These are phyloP conservation scores for Arabidopsis suecica DNA, from an alignment of 345 rosid species.

Conservation along the genomic window DNA sequence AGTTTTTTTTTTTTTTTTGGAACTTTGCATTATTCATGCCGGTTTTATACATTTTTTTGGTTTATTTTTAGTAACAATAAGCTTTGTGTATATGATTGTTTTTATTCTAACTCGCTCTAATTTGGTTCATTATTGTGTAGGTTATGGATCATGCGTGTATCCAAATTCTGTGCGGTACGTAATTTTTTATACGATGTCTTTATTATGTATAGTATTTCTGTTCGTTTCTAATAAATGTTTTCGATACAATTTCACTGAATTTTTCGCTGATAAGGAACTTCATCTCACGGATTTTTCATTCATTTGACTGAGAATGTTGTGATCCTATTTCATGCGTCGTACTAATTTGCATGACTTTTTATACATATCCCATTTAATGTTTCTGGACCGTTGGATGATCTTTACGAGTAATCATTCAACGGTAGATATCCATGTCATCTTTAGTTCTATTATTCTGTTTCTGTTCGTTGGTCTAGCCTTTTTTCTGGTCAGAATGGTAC, in stretches of 20 bases:
- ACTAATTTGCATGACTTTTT: slow-evolving; percentile 29
- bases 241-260: neutral
- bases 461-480: neutral
- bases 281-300: slow-evolving; percentile 18
- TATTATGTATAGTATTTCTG: neutral
- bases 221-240: slow-evolving; percentile 1
- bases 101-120: neutral
- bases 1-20: neutral
- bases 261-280: neutral
- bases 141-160: slow-evolving; percentile 85
- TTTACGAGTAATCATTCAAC: slow-evolving; percentile 6
- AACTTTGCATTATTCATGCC: neutral
- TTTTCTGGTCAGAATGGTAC: slow-evolving; percentile 27
- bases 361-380: neutral
- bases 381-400: slow-evolving; percentile 28
- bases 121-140: slow-evolving; percentile 43
- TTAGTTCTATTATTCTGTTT: slow-evolving; percentile 37
- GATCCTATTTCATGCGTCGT: slow-evolving; percentile 19
- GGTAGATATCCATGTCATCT: slow-evolving; percentile 3
- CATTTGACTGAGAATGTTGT: slow-evolving; percentile 10
- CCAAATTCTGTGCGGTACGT: slow-evolving; percentile 70
- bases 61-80: neutral
- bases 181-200: neutral
- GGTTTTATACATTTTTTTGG: neutral
- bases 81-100: neutral